phyloP scores from a whole-genome alignment of 1,284 basidiomycete genomes.

The Trichosporon faecale region DNA sequence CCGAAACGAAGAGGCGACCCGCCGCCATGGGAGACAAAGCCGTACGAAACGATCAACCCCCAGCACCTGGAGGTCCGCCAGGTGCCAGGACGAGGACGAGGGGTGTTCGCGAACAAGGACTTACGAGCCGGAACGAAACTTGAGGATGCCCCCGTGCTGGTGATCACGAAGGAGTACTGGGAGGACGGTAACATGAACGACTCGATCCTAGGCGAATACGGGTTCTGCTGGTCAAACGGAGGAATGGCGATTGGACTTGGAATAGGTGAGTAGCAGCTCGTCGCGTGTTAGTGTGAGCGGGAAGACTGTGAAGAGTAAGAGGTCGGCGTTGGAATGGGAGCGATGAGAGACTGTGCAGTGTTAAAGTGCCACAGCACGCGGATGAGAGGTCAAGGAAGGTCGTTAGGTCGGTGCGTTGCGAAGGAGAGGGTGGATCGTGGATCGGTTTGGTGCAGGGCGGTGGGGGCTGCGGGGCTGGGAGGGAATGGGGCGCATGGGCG shows the following conservation, averaged over 20 bases:
- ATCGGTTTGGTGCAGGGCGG: background rate
- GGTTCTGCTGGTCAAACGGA: conserved; percentile 74
- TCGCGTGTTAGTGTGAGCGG: background rate
- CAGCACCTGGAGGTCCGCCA: conserved; percentile 38
- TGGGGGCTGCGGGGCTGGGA: background rate
- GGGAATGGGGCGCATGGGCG: background rate
- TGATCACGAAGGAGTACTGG: conserved; percentile 72
- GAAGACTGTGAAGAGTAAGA: background rate
- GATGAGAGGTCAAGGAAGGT: background rate
- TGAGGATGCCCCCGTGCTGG: conserved; percentile 81
- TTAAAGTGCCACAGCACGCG: background rate
- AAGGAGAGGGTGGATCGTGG: background rate
- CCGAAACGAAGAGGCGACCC: background rate
- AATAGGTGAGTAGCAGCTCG: conserved; percentile 60
- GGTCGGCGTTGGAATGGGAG: background rate
- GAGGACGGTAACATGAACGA: conserved; percentile 59
- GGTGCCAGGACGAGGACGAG: conserved; percentile 41
- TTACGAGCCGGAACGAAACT: conserved; percentile 67
- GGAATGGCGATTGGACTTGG: conserved; percentile 84
- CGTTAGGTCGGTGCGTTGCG: background rate
- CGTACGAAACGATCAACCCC: conserved; percentile 42
- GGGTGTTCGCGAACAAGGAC: conserved; percentile 55
- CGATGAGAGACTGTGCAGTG: background rate
- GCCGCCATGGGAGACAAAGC: background rate
- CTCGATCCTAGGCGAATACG: conserved; percentile 77